Base-by-base conservation (phyloP, 208 protist species). In the Wallacemonas rigidus region DNA sequence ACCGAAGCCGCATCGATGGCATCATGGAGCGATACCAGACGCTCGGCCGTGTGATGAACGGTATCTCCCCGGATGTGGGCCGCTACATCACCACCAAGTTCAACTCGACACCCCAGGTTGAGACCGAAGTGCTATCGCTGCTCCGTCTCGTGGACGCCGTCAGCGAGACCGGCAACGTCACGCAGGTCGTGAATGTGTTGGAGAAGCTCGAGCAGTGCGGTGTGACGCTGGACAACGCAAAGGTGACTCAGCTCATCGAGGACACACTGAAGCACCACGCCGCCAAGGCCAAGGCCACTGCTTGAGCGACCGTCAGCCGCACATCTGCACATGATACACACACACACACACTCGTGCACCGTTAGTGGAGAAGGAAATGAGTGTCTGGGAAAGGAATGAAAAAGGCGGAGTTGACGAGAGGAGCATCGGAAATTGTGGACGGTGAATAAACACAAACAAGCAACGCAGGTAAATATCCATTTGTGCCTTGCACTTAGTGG, bases 11-110 rank as follows among this genome's bases (percentile, higher is more conserved):
- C 50, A 87, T 95, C 48, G 89, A 94, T 54, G 83, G 77, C 71
- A 95, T 97, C 38, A 79, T 89, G 67, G 78, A 81, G 26, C 87
- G 88, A 35, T 97, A 97, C 81, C 77, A 94, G 50, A 83, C n/a
- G 43, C 80, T 93, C 50, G 75, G 76, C 3, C 80, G 82, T 47
- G 86, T 72, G 55, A 80, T 95, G 69, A 85, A 78, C 64, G 90
- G 90, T 56, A 74, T 91, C 54, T 86, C 67, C 68, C 84, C 90
- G 36, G 63, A 67, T 7, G 77, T 82, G 53, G 78, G 75, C 6
- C 69, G 51, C 2, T 69, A 69, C 26, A 74, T 80, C 73, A 72
- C 73, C 15, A 41, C 36, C 39, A 61, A 61, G 53, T 69, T 63
- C 1, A 64, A 75, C 53, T 72, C 80, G n/a, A 79, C 79, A 7